Evolutionary conservation across 2,329 filamentous ascomycete genomes (phyloP), one percentile per base, ranked within the genome.

Genomic region (Hypomyces perniciosus): DNA sequence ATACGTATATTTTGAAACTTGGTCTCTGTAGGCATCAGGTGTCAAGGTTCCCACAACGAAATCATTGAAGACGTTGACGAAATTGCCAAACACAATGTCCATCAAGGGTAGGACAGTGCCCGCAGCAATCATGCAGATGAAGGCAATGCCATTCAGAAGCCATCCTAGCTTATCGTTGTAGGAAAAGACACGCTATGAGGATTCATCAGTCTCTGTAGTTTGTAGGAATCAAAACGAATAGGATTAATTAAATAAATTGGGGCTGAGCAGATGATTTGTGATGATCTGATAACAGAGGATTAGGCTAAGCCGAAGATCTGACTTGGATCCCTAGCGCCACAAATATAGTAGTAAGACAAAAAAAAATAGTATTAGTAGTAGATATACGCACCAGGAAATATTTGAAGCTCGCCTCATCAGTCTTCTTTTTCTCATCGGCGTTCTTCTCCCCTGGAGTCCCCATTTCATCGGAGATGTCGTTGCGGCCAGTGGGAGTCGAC

Each of bases 81-180:
- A 72, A 35, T 66, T 65, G 56, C 79, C 79, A 61, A 83, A 80
- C 6, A 83, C 69, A 37, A 84, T 67, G 35, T 81, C 79, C 78
- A 84, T 82, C 33, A 82, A 57, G 0, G 79, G 79, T 6, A 79
- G 56, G 8, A 65, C 58, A 2, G 63, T 63, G 41, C 71, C 71
- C 1, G 69, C 56, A 6, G 60, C 66, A 13, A 73, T 58, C 64
- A 70, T 68, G 53, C 62, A 66, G 13, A 68, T 8, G 12, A 68
- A 55, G 26, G 70, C 67, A 13, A 69, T 47, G 20, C 40, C 44
- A 46, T 72, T 72, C 43, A 70, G 55, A 13, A 60, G 37, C 67
- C 70, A 73, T 48, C 70, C 69, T 4, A 57, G 12, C 5, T 54
- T 51, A 51, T 73, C 67, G 43, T 68, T 71, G 60, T 73, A 73